Percentiles rank a stretch among this genome's conserved stretches.
phyloP scores from a whole-genome alignment of 192 early-diverging fungal genomes.

The Helicostylum pulchrum region DNA sequence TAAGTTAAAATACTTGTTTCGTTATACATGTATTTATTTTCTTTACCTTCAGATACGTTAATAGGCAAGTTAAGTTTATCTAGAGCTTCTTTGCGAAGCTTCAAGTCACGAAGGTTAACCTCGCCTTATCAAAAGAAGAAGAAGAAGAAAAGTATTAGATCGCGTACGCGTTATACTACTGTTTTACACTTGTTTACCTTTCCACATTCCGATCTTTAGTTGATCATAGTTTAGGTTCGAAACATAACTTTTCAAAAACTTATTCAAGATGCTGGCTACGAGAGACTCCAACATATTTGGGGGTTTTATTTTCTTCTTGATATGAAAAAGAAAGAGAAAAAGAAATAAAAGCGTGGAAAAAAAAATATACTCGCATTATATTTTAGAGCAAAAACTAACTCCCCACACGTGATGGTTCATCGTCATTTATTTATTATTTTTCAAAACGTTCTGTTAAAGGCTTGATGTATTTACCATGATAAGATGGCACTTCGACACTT shows the following conservation, averaged over 20 bases:
- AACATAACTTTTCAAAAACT: slow-evolving; percentile 79
- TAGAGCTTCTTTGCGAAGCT: slow-evolving; percentile 73
- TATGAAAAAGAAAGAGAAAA: neutral
- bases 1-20: neutral
- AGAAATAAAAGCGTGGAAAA: neutral
- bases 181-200: slow-evolving; percentile 45
- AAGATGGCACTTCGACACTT: slow-evolving; percentile 36
- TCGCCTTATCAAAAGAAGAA: slow-evolving; percentile 65
- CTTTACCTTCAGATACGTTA: slow-evolving; percentile 61
- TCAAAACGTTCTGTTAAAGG: slow-evolving; percentile 35
- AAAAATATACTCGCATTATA: neutral
- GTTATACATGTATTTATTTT: neutral
- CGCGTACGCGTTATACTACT: neutral
- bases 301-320: too few species aligned
- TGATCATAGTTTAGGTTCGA: slow-evolving; percentile 81
- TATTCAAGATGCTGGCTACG: slow-evolving; percentile 59
- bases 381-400: neutral
- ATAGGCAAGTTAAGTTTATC: slow-evolving; percentile 84
- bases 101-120: slow-evolving; percentile 78
- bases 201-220: slow-evolving; percentile 84
- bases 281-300: slow-evolving; percentile 57
- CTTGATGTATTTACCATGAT: slow-evolving; percentile 39
- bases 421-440: neutral
- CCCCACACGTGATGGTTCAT: neutral
- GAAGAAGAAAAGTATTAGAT: neutral